Conservation (phyloP, 2,329 filamentous ascomycete genomes). For the Fusarium sp. region DNA sequence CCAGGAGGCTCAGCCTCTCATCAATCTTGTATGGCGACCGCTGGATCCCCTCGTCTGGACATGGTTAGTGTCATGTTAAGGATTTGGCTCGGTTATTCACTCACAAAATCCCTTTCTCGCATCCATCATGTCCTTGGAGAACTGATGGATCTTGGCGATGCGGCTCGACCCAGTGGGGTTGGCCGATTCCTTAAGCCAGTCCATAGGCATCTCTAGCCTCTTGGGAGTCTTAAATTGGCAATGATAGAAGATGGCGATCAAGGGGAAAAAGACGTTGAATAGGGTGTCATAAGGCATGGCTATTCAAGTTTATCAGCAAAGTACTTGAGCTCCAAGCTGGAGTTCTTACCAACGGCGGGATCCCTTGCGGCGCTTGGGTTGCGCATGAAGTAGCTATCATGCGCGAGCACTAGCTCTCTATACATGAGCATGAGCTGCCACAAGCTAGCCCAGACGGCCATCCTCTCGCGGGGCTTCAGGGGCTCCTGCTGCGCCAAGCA, state of each 20-base stretch:
- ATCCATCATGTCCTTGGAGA: conserved; percentile 50
- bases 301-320: conserved; percentile 26
- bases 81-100: conserved; percentile 15
- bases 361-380: conserved; percentile 39
- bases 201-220: conserved; percentile 54
- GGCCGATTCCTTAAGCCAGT: conserved; percentile 51
- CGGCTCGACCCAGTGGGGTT: conserved; percentile 44
- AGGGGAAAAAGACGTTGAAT: conserved; percentile 52
- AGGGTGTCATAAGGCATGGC: conserved; percentile 45
- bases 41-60: conserved; percentile 49
- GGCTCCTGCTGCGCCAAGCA: conserved; percentile 54
- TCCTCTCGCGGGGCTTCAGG: conserved; percentile 53
- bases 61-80: conserved; percentile 31
- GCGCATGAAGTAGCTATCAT: conserved; percentile 46
- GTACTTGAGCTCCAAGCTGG: neutral
- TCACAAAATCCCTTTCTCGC: conserved; percentile 53
- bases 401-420: conserved; percentile 54
- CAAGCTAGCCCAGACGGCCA: conserved; percentile 62
- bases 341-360: conserved; percentile 40
- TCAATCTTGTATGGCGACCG: conserved; percentile 49
- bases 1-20: conserved; percentile 50
- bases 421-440: conserved; percentile 65
- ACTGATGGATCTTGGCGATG: conserved; percentile 46
- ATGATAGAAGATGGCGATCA: conserved; percentile 55
- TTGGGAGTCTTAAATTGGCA: conserved; percentile 57